Base-by-base conservation (phyloP, 1,284 basidiomycete species). In the Ceratobasidium sp. region DNA sequence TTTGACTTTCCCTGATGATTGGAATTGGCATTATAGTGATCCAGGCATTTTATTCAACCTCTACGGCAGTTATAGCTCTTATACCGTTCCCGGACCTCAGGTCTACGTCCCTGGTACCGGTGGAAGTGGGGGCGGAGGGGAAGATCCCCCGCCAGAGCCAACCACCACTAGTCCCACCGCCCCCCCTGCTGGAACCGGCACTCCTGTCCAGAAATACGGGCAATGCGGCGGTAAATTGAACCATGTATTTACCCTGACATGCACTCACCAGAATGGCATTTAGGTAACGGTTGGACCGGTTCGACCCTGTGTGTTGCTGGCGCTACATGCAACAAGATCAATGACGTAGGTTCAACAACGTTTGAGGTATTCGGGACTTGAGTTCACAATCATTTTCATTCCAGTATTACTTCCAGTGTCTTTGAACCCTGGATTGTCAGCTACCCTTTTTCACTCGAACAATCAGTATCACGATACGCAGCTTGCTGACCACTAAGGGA, bases 1-100 rank as follows among this genome's bases (percentile, higher is more conserved):
- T 40, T 64, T 23, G 18, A 6, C 42, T 46, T 7, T 20, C 23
- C 49, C 18, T 23, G n/a, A n/a, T n/a, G n/a, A n/a, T n/a, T n/a
- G n/a, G n/a, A n/a, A n/a, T n/a, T n/a, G n/a, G n/a, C n/a, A 18
- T 12, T 33, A 10, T 60, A 72, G 70, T 40, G 70, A 72, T 56
- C 70, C 70, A 12, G 70, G 70, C 13, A 72, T 72, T 23, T 26
- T 61, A 7, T 58, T 77, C 44, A 51, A 73, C 83, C 86, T 89
- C 80, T 89, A 88, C 82, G 80, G 76, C 42, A 46, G 64, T 70
- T 53, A 51, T 39, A 55, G 26, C 55, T 71, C 63, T 18, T 56
- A 56, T 66, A 71, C 61, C 69, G 49, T 51, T 39, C 63, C 58
- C 55, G 77, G 55, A 60, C 61, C 55, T 28, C 53, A 55, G 15